Percentiles rank a stretch among this genome's conserved stretches.
Conservation (phyloP, 495 filamentous ascomycete genomes). For the Tuber brumale region DNA sequence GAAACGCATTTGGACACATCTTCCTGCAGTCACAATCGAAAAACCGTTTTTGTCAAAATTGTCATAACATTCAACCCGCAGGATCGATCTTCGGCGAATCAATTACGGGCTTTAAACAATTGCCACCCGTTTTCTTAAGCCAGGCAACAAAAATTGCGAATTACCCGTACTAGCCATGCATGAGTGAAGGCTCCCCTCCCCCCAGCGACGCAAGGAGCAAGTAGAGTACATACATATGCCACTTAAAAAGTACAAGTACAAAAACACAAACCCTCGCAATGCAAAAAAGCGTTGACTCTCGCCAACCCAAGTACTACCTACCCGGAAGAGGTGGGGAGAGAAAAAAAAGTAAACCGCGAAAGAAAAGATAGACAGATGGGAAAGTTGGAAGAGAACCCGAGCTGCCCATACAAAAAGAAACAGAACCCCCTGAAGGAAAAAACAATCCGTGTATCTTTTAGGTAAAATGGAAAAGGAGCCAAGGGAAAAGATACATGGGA, state of each 20-base stretch:
- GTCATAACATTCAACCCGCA: background rate
- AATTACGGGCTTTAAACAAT: background rate
- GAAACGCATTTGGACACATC: background rate
- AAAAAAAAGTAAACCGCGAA: background rate
- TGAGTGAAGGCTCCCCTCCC: background rate
- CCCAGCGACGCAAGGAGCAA: background rate
- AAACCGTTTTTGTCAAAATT: background rate
- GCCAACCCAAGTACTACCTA: background rate
- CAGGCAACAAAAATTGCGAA: background rate
- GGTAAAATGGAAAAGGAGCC: background rate
- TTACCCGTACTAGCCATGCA: background rate
- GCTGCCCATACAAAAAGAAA: background rate
- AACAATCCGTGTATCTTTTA: background rate
- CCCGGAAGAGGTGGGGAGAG: background rate
- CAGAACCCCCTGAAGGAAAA: background rate
- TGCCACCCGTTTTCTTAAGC: background rate
- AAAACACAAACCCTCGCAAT: background rate
- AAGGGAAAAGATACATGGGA: constrained; percentile 12
- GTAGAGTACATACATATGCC: background rate
- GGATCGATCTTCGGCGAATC: background rate
- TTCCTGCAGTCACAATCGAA: background rate
- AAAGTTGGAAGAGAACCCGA: background rate
- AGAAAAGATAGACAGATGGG: background rate
- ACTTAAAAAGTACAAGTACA: constrained; percentile 1
- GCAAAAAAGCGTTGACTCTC: background rate